Percentiles rank a stretch among this genome's conserved stretches.
These are phyloP conservation scores for Parastagonospora nodorum DNA, from an alignment of 2,329 filamentous ascomycete species.

Conservation along the genomic window DNA sequence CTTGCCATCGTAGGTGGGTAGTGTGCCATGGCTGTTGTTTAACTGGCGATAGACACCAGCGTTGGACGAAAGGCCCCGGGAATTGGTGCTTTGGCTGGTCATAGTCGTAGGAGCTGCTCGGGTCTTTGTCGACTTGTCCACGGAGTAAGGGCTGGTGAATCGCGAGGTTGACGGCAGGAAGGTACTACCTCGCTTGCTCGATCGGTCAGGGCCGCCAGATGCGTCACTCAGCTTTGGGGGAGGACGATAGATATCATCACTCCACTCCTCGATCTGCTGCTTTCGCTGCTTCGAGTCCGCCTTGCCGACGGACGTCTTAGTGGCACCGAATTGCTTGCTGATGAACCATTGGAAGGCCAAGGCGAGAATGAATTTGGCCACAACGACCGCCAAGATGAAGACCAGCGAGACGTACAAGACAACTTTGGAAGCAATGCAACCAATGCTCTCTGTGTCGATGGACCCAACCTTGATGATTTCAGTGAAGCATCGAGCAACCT, in stretches of 20 bases:
- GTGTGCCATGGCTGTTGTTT: slow-evolving; percentile 62
- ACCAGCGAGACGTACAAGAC: slow-evolving; percentile 92
- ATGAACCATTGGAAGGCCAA: slow-evolving; percentile 97
- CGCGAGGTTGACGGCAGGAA: slow-evolving; percentile 93
- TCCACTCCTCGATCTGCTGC: slow-evolving; percentile 96
- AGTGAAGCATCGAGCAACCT: slow-evolving; percentile 82
- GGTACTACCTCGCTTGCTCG: slow-evolving; percentile 77
- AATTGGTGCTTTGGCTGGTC: slow-evolving; percentile 82
- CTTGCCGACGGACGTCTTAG: slow-evolving; percentile 77
- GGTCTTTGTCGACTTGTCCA: slow-evolving; percentile 64
- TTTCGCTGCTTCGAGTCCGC: slow-evolving; percentile 82
- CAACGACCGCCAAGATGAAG: slow-evolving; percentile 89
- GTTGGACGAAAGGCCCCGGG: slow-evolving; percentile 71
- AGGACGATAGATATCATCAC: slow-evolving; percentile 93
- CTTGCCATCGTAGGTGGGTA: slow-evolving; percentile 53
- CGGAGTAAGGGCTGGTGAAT: slow-evolving; percentile 88
- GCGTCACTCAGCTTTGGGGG: slow-evolving; percentile 81
- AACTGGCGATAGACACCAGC: slow-evolving; percentile 68
- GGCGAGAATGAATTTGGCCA: slow-evolving; percentile 84
- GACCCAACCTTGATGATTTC: slow-evolving; percentile 96
- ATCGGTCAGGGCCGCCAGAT: slow-evolving; percentile 67
- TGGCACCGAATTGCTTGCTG: slow-evolving; percentile 80
- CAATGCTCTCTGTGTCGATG: slow-evolving; percentile 93
- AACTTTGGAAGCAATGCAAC: slow-evolving; percentile 96
- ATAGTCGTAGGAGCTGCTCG: slow-evolving; percentile 81